Conservation (phyloP, 2,329 filamentous ascomycete species). For the Xylogone sp. region DNA sequence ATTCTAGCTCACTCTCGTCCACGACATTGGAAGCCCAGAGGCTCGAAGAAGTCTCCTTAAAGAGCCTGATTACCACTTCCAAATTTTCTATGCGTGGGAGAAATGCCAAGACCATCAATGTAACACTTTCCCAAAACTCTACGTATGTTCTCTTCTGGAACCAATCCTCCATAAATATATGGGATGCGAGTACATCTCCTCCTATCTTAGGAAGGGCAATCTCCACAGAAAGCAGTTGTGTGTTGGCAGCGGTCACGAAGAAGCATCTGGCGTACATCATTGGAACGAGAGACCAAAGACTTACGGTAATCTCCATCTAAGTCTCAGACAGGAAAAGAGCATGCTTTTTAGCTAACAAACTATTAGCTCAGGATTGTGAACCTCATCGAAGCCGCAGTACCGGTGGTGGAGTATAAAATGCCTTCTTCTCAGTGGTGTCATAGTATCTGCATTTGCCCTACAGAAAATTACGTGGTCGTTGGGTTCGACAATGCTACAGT, state of each 20-base stretch:
- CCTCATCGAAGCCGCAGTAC: conserved; percentile 26
- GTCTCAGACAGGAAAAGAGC: background rate
- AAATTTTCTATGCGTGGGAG: conserved; percentile 28
- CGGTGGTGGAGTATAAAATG: conserved; percentile 35
- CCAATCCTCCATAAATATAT: conserved; percentile 33
- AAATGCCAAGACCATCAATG: conserved; percentile 29
- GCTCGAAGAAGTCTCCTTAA: conserved; percentile 35
- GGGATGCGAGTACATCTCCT: conserved; percentile 34
- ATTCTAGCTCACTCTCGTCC: conserved; percentile 35
- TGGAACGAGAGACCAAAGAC: conserved; percentile 36
- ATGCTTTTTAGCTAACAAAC: conserved; percentile 1
- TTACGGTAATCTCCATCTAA: conserved; percentile 29
- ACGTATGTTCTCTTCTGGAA: conserved; percentile 36
- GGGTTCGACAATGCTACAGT: conserved; percentile 37
- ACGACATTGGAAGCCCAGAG: conserved; percentile 29
- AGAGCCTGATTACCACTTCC: conserved; percentile 23
- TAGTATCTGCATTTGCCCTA: conserved; percentile 35
- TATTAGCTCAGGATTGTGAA: conserved; percentile 34
- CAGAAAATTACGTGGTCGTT: conserved; percentile 36
- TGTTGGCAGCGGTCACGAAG: conserved; percentile 34
- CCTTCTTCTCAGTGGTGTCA: conserved; percentile 34
- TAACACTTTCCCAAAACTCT: conserved; percentile 34
- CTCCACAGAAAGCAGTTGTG: conserved; percentile 34
- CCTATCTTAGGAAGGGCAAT: conserved; percentile 30
- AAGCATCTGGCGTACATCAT: conserved; percentile 35